Evolutionary conservation across 495 filamentous ascomycete genomes (phyloP).

Genomic region (Podospora pseudopauciseta): DNA sequence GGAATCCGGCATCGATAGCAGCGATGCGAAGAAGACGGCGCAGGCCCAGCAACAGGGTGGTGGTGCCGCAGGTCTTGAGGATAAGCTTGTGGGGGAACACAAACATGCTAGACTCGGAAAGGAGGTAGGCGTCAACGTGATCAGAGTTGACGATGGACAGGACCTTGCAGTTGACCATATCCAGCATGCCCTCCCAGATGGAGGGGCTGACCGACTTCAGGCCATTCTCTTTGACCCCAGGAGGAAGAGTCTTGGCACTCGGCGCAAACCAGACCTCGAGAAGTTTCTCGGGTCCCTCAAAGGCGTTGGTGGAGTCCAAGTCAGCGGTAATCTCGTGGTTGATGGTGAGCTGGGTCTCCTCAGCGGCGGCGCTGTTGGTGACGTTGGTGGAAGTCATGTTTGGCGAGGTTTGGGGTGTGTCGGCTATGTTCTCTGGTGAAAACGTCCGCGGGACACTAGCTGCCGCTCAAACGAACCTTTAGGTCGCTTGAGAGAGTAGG

Average conservation of each 20-base stretch:
- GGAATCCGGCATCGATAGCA: conserved; percentile 80
- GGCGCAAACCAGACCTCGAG: conserved; percentile 98
- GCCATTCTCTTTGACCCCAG: conserved; percentile 64
- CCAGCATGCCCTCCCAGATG: conserved; percentile 94
- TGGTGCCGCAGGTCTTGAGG: conserved; percentile 98
- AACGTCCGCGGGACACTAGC: conserved; percentile 61
- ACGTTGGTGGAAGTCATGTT: conserved; percentile 83
- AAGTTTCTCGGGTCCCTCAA: conserved; percentile 98
- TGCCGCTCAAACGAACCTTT: conserved; percentile 88
- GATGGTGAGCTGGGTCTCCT: conserved; percentile 87
- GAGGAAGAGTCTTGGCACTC: conserved; percentile 67
- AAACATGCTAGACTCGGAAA: conserved; percentile 99
- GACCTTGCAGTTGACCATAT: conserved; percentile 97
- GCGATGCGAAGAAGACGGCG: conserved; percentile 89
- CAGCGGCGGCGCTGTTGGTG: conserved; percentile 72
- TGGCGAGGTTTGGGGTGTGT: conserved; percentile 31
- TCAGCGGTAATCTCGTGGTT: conserved; percentile 93
- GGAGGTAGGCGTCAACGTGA: conserved; percentile 91
- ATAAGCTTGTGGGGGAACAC: conserved; percentile 99
- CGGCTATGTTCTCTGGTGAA: conserved; percentile 27
- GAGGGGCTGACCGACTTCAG: conserved; percentile 81
- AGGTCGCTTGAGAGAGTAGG: conserved; percentile 90
- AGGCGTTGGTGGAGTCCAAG: conserved; percentile 93
- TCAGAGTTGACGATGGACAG: conserved; percentile 93
- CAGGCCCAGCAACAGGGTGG: conserved; percentile 84